Base-by-base conservation (phyloP, 2,329 filamentous ascomycete species). In the Cercospora brassicicola region DNA sequence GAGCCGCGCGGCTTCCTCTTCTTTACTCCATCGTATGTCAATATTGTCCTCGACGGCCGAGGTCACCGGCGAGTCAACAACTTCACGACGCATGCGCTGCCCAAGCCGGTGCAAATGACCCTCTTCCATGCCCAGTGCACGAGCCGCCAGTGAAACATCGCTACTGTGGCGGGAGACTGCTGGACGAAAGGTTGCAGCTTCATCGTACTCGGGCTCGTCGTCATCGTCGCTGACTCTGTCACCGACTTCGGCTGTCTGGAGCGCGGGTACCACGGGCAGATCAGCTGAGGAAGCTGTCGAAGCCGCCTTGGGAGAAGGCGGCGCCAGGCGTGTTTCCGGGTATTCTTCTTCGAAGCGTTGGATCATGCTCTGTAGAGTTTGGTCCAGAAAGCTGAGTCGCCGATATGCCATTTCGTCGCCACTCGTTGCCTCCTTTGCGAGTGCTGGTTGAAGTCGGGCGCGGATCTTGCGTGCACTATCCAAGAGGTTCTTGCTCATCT, bases 291-390 rank as follows among this genome's bases (percentile, higher is more conserved):
- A 72, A 53, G 72, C 63, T 11, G 67, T 69, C 9, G 69, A 68
- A 5, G 55, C 67, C 64, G 55, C 64, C 39, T 39, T 68, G 30
- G 61, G 69, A 60, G 62, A 68, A 33, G 67, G 68, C 6, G 70
- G 69, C 15, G 76, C 73, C 51, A 88, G 83, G 39, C 92, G 89
- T 0, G 92, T 96, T 77, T 98, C 94, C 0, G 95, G 95, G 75
- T 93, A 98, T 79, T 98, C 94, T 77, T 96, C 91, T 79, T 98
- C 95, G 77, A 98, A 99, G 30, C 95, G 91, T 77, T 92, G 90
- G 76, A 98, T 98, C 82, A 98, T 97, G 72, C 91, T 90, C 75
- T 93, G 87, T 9, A 99, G 85, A 0, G 95, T 98, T 69, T 91
- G 85, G 75, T 97, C 93, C 31, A 99, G 87, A 86, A 97, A 97